A percentile compares a stretch with the other conserved stretches of the same genome.
Conservation (phyloP, 352 stramenopile genomes). For the Globisporangium recalcitrans region DNA sequence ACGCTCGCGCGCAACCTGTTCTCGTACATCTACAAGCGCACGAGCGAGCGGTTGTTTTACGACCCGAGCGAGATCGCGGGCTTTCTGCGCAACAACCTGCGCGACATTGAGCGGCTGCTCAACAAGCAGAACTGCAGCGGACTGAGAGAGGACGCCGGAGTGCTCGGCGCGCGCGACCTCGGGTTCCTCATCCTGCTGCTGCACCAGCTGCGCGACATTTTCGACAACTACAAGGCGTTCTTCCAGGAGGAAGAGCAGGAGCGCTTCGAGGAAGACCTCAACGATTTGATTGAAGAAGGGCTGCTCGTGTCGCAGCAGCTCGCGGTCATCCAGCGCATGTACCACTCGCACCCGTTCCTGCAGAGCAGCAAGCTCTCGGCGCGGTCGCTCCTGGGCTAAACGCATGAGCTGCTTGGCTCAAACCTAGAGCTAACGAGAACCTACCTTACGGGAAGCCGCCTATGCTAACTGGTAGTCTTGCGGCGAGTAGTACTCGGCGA, state of each 20-base stretch:
- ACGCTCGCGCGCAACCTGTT: conserved; percentile 49
- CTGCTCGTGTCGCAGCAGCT: conserved; percentile 75
- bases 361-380: conserved; percentile 46
- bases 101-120: conserved; percentile 77
- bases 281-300: conserved; percentile 74
- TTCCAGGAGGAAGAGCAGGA: conserved; percentile 79
- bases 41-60: conserved; percentile 76
- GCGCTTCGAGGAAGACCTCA: conserved; percentile 79
- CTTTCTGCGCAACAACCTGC: conserved; percentile 73
- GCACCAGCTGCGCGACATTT: conserved; percentile 72
- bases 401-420: neutral
- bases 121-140: conserved; percentile 70
- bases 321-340: conserved; percentile 85
- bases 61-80: conserved; percentile 67
- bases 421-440: no score
- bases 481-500: conserved; percentile 98
- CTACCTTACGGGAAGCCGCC: no score
- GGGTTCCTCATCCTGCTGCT: conserved; percentile 69
- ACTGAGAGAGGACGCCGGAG: conserved; percentile 19
- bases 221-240: conserved; percentile 59
- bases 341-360: conserved; percentile 79
- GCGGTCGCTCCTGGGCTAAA: conserved; percentile 36
- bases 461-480: conserved; percentile 92
- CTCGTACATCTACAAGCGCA: conserved; percentile 68
- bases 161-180: conserved; percentile 61